phyloP scores from a whole-genome alignment of 371 early-diverging fungal species.

The Circinella umbellata region DNA sequence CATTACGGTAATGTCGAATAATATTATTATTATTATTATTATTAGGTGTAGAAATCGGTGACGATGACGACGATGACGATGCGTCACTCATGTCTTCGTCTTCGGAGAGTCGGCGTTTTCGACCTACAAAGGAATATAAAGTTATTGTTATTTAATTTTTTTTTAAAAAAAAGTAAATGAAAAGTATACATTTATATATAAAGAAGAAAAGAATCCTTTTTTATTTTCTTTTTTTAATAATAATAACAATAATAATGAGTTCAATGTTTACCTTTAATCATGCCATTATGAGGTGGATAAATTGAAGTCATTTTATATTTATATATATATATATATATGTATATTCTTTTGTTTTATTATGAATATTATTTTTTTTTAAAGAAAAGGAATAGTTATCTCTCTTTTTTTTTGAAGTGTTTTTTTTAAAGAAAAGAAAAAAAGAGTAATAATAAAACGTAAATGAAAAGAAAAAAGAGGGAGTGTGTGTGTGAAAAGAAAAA shows the following conservation, averaged over 20 bases:
- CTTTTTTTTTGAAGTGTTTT: neutral
- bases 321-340: too few species aligned
- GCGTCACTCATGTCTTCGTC: constrained; percentile 56
- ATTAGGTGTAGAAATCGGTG: constrained; percentile 14
- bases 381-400: neutral
- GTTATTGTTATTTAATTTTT: neutral
- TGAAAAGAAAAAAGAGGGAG: constrained; percentile 1
- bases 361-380: neutral
- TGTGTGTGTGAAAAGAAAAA: neutral
- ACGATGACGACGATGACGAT: constrained; percentile 1
- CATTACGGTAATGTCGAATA: too few species aligned
- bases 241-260: too few species aligned
- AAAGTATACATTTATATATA: neutral
- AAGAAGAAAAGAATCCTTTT: neutral
- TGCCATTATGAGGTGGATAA: constrained; percentile 13
- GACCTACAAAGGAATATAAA: constrained; percentile 25
- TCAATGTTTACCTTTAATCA: constrained; percentile 14
- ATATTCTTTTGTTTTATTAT: neutral
- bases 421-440: neutral
- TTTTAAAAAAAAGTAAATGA: neutral
- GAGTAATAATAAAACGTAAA: neutral
- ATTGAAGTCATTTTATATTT: constrained; percentile 5
- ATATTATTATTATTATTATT: constrained; percentile 15
- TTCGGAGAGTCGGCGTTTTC: constrained; percentile 50
- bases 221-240: too few species aligned